Evolutionary conservation across 2,329 filamentous ascomycete genomes (phyloP), one percentile per base, ranked within the genome.

Genomic region (Lachnellula cervina): DNA sequence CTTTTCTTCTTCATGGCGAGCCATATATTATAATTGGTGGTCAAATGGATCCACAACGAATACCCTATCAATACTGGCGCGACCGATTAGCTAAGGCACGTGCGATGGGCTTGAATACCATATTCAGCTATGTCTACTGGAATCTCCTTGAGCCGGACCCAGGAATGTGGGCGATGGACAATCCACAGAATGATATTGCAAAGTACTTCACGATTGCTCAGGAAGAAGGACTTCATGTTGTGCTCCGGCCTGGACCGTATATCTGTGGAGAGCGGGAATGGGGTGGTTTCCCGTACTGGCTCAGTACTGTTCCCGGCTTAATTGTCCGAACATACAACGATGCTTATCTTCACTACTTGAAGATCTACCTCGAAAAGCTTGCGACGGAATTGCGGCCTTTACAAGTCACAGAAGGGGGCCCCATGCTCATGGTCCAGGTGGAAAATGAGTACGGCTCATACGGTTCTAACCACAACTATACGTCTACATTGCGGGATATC

Each of bases 391-490:
- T 80, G 45, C 70, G 69, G 1, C 70, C 69, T 38, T 75, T 79
- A 49, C 71, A 75, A 57, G 72, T 76, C 48, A 77, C 74, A 0
- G 71, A 74, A 4, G 74, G 74, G 0, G 76, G 76, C 2, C 74
- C 76, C 0, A 71, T 80, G 14, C 75, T 79, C 44, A 68, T 79
- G 32, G 72, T 72, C 35, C 76, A 81, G 56, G 71, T 79, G 13
- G 78, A 80, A 59, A 80, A 80, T 51, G 78, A 80, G 59, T 80
- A 80, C 54, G 77, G 78, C 0, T 76, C 72, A 21, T 79, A 74
- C 46, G 77, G 74, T 16, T 67, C 66, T 5, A 70, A 80, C 54
- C 74, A 78, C 52, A 61, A 64, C 2, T 80, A 80, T 59, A 76
- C 72, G 5, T 59, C 63, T 5, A 70, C 70, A 0, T 45, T 78